Evolutionary conservation across 352 stramenopile species (phyloP).

Genomic region (Blastocystis sp.): DNA sequence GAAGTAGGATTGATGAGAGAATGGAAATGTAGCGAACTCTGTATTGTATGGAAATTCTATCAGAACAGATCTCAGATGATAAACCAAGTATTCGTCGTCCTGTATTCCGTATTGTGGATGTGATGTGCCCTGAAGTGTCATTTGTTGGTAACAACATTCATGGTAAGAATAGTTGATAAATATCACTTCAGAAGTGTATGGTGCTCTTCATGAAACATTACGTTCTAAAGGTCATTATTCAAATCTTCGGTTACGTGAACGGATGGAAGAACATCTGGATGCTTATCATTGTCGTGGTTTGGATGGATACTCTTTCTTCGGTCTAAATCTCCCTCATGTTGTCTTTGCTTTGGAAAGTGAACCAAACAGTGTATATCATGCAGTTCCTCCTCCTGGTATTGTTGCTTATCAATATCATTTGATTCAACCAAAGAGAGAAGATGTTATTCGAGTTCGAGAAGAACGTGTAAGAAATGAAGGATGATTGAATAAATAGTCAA

Average conservation of each 20-base stretch:
- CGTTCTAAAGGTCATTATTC: background rate
- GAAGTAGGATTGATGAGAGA: background rate
- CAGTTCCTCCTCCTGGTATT: background rate
- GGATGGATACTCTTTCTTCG: constrained; percentile 41
- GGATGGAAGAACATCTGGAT: background rate
- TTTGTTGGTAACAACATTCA: background rate
- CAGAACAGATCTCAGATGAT: background rate
- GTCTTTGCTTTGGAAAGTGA: background rate
- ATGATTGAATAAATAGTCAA: background rate
- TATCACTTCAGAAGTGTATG: background rate
- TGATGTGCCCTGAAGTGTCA: background rate
- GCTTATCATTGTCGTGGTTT: background rate
- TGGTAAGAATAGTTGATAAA: background rate
- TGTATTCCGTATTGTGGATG: background rate
- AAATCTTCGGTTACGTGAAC: background rate
- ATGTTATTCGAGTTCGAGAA: constrained; percentile 23
- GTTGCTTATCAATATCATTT: background rate
- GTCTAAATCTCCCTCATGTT: constrained; percentile 3
- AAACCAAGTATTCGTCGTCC: background rate
- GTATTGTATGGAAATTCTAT: constrained; percentile 24
- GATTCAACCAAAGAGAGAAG: background rate
- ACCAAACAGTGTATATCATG: constrained; percentile 4
- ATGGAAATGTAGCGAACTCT: background rate
- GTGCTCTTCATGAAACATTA: background rate
- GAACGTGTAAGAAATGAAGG: background rate